Conservation (phyloP, 306 rosid genomes). For the Quercus glauca region DNA sequence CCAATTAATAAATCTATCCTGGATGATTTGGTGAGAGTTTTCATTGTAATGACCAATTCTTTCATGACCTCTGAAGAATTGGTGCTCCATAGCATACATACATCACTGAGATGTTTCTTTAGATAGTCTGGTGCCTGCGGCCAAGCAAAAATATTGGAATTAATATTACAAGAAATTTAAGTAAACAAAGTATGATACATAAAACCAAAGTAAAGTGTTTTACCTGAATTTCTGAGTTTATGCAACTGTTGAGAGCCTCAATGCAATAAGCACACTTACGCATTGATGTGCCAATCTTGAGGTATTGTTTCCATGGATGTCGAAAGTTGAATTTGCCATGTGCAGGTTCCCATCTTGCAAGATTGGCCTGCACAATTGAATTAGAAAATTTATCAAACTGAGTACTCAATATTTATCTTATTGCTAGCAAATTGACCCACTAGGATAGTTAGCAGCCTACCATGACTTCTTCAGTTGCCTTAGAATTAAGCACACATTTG, state of each 20-base stretch:
- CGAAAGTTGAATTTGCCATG: slow-evolving; percentile 45
- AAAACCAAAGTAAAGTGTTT: too few species aligned
- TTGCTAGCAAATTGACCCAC: background rate
- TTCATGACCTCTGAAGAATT: slow-evolving; percentile 31
- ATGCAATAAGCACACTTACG: slow-evolving; percentile 48
- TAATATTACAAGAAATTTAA: background rate
- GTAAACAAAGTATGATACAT: background rate
- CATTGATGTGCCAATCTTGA: slow-evolving; percentile 34
- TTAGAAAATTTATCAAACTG: background rate
- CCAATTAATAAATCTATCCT: slow-evolving; percentile 23
- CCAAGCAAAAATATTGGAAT: background rate
- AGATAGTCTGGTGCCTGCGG: slow-evolving; percentile 35
- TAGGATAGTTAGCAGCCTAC: slow-evolving; percentile 17
- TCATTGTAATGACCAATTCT: slow-evolving; percentile 30
- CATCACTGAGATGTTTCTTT: slow-evolving; percentile 28
- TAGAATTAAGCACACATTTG: slow-evolving; percentile 38
- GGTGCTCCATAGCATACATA: slow-evolving; percentile 30
- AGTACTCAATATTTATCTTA: background rate
- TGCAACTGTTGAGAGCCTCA: slow-evolving; percentile 46
- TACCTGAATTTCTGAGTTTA: slow-evolving; percentile 33
- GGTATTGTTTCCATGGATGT: slow-evolving; percentile 54
- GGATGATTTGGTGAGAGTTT: slow-evolving; percentile 41
- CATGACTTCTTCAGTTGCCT: slow-evolving; percentile 41
- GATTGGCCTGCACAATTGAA: slow-evolving; percentile 32
- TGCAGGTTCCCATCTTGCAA: slow-evolving; percentile 55